Percentiles rank a stretch among this genome's conserved stretches.
Evolutionary conservation across 345 rosid species (phyloP).

Genomic region (Aurinia saxatilis): DNA sequence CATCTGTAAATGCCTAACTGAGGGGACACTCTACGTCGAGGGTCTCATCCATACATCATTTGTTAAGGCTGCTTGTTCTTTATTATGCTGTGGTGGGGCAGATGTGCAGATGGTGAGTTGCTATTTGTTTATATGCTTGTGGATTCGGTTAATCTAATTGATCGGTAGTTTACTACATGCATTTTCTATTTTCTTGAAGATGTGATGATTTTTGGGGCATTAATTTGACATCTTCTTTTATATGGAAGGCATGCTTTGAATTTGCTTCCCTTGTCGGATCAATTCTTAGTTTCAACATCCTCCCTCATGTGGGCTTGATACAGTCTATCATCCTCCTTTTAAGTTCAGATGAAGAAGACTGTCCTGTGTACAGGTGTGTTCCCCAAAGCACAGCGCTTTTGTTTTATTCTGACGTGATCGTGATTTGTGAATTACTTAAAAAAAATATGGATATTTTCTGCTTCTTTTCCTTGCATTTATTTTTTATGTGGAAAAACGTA

Average conservation of each 20-base stretch:
- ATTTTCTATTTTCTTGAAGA: conserved; percentile 20
- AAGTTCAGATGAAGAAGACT: conserved; percentile 61
- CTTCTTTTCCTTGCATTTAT: neutral
- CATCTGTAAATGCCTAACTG: conserved; percentile 77
- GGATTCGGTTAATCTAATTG: conserved; percentile 10
- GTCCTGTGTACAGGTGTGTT: conserved; percentile 67
- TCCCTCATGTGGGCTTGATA: conserved; percentile 65
- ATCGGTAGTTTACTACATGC: conserved; percentile 8
- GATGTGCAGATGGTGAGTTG: conserved; percentile 83
- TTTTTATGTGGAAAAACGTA: neutral
- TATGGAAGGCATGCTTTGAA: conserved; percentile 91
- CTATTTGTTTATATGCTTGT: conserved; percentile 7
- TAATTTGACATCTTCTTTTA: conserved; percentile 47
- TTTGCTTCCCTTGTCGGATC: conserved; percentile 69
- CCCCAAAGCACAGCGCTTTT: conserved; percentile 2
- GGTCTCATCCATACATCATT: conserved; percentile 63
- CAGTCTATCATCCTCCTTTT: conserved; percentile 63
- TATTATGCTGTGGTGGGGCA: conserved; percentile 68
- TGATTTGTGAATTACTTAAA: neutral
- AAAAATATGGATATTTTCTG: neutral
- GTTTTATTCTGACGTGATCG: conserved; percentile 10
- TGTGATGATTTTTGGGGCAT: conserved; percentile 20
- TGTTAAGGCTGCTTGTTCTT: conserved; percentile 62
- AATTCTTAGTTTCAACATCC: conserved; percentile 47
- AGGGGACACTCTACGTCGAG: conserved; percentile 84